Evolutionary conservation across 495 filamentous ascomycete genomes (phyloP), one percentile per base, ranked within the genome.

Genomic region (Penicillium paradoxum): DNA sequence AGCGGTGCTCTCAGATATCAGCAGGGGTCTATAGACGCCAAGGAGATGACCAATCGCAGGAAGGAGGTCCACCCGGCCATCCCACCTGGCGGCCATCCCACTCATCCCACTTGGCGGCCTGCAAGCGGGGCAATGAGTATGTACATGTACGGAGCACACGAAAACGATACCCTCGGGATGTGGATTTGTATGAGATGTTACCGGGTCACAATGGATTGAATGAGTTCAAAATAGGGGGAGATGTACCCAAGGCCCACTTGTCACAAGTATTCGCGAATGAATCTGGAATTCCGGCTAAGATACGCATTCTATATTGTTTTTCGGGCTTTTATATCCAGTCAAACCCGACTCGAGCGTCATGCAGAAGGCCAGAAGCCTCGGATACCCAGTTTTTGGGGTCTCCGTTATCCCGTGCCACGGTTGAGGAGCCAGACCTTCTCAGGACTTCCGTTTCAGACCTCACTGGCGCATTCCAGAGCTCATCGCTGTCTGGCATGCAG

Each of bases 401-500:
- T 37, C 53, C 30, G 49, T 55, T 50, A 39, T 55, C 53, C 14
- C 53, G 32, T 9, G 21, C 4, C 15, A 30, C 39, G 39, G 53
- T 29, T 5, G 18, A 32, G 1, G 9, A 49, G 36, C 14, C 40
- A n/a, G 17, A 13, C 11, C 24, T 34, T 15, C 18, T 41, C 7
- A 52, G n/a, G 3, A 51, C 24, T 4, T 42, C 43, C 5, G 48
- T 6, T 15, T 25, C 47, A 9, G 6, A 4, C 5, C 29, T 27
- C 17, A 29, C 21, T 19, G 53, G 32, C 43, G 51, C 55, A 43
- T 59, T 50, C 59, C 59, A 62, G 6, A 51, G 14, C 15, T 58
- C 52, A 42, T 62, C 59, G 15, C 56, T 59, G 14, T 62, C 56
- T 7, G 59, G 59, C 41, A 62, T 39, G 27, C 53, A 47, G 36